Base-by-base conservation (phyloP, 2,329 filamentous ascomycete species). In the Arthrocladium fulminans region DNA sequence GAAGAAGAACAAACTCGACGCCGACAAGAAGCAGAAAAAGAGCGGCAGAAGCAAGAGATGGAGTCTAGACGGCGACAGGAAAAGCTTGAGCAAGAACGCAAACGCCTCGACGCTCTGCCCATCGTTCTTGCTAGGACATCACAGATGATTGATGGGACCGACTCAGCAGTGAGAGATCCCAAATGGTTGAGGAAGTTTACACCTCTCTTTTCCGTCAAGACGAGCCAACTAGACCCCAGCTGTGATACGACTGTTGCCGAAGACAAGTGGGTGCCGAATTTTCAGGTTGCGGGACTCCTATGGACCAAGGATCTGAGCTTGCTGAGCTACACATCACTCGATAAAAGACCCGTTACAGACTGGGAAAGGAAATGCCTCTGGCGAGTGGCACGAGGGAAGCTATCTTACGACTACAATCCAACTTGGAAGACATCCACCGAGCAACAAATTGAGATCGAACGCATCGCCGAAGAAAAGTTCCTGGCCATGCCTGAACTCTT, bases 191-290 rank as follows among this genome's bases (percentile, higher is more conserved):
- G 61, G 45, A 67, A 67, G 42, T 72, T 72, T 55, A 64, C 72
- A 57, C 71, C 71, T 19, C 55, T 74, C 17, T 67, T 67, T 27
- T 71, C 68, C 17, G 71, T 66, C 7, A 62, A 62, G 35, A 71
- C 67, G 6, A 56, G 58, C 27, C 67, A 73, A 49, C 62, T 74
- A 8, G 66, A 73, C 47, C 62, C 65, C 12, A 51, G 53, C 20
- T 70, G 66, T 57, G 57, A 57, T 15, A 45, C 50, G 15, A 63
- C 67, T 25, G 47, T 65, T 29, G 65, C 64, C 13, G 61, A 68
- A 22, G 71, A 74, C 49, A 62, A 63, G 56, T 74, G 72, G 71
- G 64, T 73, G 53, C 67, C 69, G 19, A 74, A 73, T 48, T 71
- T 71, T 53, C 62, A 73, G 53, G 67, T 71, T 54, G 72, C 71